Base-by-base conservation (phyloP, 2,329 filamentous ascomycete genomes). In the Trichoderma breve region DNA sequence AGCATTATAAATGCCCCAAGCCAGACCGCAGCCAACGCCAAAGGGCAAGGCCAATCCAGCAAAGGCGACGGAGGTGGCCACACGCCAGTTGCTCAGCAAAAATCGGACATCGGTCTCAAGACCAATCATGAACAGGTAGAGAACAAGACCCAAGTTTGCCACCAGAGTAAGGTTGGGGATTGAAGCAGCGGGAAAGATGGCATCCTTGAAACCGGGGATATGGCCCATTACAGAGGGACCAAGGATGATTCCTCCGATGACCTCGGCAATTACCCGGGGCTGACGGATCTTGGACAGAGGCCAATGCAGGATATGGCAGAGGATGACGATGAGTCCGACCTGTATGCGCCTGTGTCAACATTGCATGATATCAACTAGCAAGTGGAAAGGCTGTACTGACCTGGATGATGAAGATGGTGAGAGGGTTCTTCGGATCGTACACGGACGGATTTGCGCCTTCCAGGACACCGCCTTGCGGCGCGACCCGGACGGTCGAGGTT, bases 201-300 rank as follows among this genome's bases (percentile, higher is more conserved):
- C 85, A 3, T 85, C 82, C 65, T 89, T 86, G 83, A 97, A 97
- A 51, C 91, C 90, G 1, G 93, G 93, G 26, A 97, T 94, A 67
- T 92, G 90, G 78, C 94, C 94, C 89, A 97, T 92, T 26, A 97
- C 92, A 0, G 94, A 96, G 1, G 94, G 94, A 4, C 94, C 94
- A 1, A 97, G 87, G 47, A 97, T 81, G 77, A 96, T 93, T 68
- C 93, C 93, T n/a, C 92, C 92, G 70, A 95, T 89, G 72, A 96
- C 93, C 82, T 96, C 93, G 64, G 93, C 91, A 76, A 96, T 95
- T 75, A 96, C 93, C 61, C 92, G 89, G 74, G 93, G 93, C 78
- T 96, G 93, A 71, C 92, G 90, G 64, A 96, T 86, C 77, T 90
- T 91, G 76, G 91, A 91, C 6, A 95, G 87, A 11, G 93, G 93